Percentiles rank a stretch among this genome's conserved stretches.
These are phyloP conservation scores for Colletotrichum godetiae DNA, from an alignment of 2,329 filamentous ascomycete genomes.

Conservation along the genomic window DNA sequence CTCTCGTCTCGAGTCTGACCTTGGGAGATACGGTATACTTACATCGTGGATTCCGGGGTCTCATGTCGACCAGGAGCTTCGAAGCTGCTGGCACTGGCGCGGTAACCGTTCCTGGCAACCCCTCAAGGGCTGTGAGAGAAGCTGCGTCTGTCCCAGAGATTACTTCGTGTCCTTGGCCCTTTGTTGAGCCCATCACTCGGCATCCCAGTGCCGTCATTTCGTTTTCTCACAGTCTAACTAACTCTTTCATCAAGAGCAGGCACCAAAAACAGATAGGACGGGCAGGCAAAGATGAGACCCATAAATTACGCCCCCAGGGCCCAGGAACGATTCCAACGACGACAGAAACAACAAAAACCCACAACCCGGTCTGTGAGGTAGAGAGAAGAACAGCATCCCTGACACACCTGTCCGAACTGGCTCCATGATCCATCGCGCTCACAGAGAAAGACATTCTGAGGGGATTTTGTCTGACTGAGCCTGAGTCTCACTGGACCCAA, in stretches of 20 bases:
- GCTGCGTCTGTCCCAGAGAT: constrained; percentile 5
- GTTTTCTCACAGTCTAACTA: background rate
- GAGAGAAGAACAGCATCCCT: background rate
- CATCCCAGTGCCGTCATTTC: constrained; percentile 32
- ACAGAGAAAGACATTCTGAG: constrained; percentile 33
- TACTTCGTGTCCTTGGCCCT: constrained; percentile 9
- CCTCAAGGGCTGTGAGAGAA: background rate
- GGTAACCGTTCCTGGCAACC: constrained; percentile 1
- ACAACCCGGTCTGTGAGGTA: background rate
- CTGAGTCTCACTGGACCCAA: background rate
- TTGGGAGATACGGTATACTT: background rate
- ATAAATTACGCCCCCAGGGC: background rate
- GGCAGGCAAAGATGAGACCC: background rate
- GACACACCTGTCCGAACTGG: background rate
- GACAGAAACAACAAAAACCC: background rate
- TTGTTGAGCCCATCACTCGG: constrained; percentile 16
- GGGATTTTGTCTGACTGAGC: constrained; percentile 20
- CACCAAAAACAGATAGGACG: too few relatives aligned
- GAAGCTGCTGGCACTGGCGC: background rate
- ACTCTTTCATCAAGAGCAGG: background rate
- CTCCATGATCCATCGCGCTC: background rate
- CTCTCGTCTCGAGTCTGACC: too few relatives aligned
- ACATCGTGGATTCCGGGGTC: background rate
- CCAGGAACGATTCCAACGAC: background rate
- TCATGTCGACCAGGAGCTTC: background rate